Conservation (phyloP, 2,329 filamentous ascomycete genomes). For the Talaromyces islandicus region DNA sequence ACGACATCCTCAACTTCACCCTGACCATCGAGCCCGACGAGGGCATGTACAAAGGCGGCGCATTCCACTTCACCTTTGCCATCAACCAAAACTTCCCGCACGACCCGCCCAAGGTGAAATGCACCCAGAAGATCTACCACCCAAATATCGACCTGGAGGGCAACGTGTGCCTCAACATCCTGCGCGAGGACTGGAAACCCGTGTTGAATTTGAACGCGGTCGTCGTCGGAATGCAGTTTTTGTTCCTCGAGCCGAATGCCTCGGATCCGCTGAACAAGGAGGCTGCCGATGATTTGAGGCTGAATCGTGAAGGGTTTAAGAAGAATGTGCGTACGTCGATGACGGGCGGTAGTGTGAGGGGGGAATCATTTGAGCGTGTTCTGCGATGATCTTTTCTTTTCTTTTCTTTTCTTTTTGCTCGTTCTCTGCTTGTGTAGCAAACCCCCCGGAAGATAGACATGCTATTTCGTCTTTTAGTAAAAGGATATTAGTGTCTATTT, state of each 20-base stretch:
- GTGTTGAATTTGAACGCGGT: constrained; percentile 95
- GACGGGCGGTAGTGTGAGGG: constrained; percentile 70
- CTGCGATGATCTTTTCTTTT: constrained; percentile 49
- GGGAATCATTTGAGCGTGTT: constrained; percentile 70
- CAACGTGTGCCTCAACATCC: constrained; percentile 95
- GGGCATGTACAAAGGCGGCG: constrained; percentile 78
- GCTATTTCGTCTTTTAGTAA: neutral
- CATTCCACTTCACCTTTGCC: constrained; percentile 82
- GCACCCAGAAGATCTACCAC: constrained; percentile 97
- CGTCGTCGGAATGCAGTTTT: constrained; percentile 90
- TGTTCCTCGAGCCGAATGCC: constrained; percentile 96
- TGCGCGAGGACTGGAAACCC: constrained; percentile 98
- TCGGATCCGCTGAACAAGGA: constrained; percentile 98
- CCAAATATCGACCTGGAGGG: constrained; percentile 97
- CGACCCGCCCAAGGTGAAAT: constrained; percentile 95
- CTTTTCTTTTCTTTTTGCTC: neutral
- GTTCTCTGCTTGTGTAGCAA: constrained; percentile 1
- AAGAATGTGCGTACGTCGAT: constrained; percentile 82
- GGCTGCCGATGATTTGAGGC: constrained; percentile 83
- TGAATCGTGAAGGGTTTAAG: constrained; percentile 83
- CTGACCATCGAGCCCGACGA: constrained; percentile 46
- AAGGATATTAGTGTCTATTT: neutral
- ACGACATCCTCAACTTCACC: constrained; percentile 52
- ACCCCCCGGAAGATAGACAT: neutral
- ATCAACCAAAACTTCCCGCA: constrained; percentile 96